Conservation (phyloP, 2,329 filamentous ascomycete genomes). For the Diaporthe destruens region DNA sequence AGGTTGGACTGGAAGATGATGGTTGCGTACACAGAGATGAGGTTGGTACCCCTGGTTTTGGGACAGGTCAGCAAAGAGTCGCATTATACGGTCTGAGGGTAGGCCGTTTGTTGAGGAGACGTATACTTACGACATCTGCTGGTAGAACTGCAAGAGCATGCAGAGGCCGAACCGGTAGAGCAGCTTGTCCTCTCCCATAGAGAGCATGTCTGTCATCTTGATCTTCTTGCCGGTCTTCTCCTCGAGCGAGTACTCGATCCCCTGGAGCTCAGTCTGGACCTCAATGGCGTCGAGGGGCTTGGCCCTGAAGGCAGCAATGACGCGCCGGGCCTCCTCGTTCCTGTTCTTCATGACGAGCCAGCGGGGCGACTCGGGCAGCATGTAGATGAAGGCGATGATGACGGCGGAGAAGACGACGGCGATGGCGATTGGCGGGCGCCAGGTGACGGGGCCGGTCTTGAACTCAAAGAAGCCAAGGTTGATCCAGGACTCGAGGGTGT, state of each 20-base stretch:
- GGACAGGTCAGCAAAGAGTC: not conserved
- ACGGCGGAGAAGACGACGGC: conserved; percentile 39
- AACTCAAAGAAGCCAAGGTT: conserved; percentile 43
- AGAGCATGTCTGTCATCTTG: conserved; percentile 58
- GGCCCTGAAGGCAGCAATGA: conserved; percentile 42
- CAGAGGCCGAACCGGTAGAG: conserved; percentile 64
- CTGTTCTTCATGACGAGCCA: conserved; percentile 42
- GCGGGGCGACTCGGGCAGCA: conserved; percentile 43
- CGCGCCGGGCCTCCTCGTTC: conserved; percentile 37
- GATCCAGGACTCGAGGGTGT: conserved; percentile 43
- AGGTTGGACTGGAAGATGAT: conserved; percentile 58
- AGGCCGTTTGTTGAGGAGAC: not conserved
- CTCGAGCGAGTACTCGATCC: conserved; percentile 43
- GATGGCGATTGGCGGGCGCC: conserved; percentile 42
- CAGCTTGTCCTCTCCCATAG: conserved; percentile 63
- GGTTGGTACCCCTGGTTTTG: conserved; percentile 54
- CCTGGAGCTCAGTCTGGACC: conserved; percentile 39
- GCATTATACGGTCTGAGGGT: not conserved
- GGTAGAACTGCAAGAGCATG: conserved; percentile 62
- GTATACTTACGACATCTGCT: conserved; percentile 57
- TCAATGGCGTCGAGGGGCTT: conserved; percentile 40
- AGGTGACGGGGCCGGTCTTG: conserved; percentile 42
- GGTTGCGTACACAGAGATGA: conserved; percentile 61
- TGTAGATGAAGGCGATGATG: conserved; percentile 38
- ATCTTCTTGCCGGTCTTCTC: conserved; percentile 53